Evolutionary conservation across 2,329 filamentous ascomycete genomes (phyloP), one percentile per base, ranked within the genome.

Genomic region (Helminthosporium solani): DNA sequence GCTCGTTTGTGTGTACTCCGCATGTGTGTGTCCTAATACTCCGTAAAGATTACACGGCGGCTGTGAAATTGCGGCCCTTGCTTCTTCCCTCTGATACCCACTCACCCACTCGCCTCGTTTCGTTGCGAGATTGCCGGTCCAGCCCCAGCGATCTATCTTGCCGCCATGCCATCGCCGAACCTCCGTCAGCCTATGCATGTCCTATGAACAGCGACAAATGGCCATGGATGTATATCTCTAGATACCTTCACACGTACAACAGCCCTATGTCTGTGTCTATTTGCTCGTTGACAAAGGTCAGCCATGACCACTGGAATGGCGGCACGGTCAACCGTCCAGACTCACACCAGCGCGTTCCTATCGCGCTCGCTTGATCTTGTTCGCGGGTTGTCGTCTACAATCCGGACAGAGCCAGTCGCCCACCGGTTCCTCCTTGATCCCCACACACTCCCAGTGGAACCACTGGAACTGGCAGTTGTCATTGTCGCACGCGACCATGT

Each of bases 401-500:
- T 70, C 62, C 4, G 74, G 73, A 63, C 76, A 78, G 31, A 78
- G 64, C 76, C 76, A 78, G 51, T 78, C 74, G 12, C 75, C 75
- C 44, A 70, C 65, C 3, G 76, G 76, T 61, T 77, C 75, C 56
- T 74, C 70, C 50, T 74, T 75, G 51, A 78, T 70, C 21, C 73
- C 73, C 40, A 78, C 74, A 51, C 76, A 78, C 48, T 72, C 83
- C 86, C 88, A 94, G 72, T 94, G 88, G 68, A 94, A 94, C 88
- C 88, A 94, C 72, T 94, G 88, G 63, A 82, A 88, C 37, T 84
- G 83, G 70, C 88, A 94, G 55, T 85, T 79, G 47, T 87, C 83
- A 68, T 92, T 92, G 74, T 94, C 88, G 73, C 88, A 94, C 23
- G 87, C 88, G 53, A 94, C 88, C 88, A 94, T 94, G 63, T 92